Evolutionary conservation across 768 basidiomycete genomes (phyloP).

Genomic region (Lepiota subincarnata): DNA sequence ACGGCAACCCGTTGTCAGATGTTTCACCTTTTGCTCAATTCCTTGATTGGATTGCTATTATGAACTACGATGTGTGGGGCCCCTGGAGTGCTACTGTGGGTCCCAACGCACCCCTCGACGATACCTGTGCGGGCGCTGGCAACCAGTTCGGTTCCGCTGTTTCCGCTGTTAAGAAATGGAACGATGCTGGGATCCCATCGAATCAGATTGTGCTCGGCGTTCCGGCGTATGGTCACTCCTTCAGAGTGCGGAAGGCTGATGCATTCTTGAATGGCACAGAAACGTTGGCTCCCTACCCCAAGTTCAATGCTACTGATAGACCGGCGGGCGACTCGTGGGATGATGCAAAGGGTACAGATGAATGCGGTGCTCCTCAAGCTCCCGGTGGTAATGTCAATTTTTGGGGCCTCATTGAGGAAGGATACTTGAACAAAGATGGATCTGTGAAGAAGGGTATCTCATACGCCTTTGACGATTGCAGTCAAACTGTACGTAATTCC

Average conservation of each 20-base stretch:
- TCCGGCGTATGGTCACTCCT: slow-evolving; percentile 80
- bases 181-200: slow-evolving; percentile 68
- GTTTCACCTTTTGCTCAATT: slow-evolving; percentile 71
- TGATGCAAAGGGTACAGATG: slow-evolving; percentile 44
- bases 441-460: slow-evolving; percentile 44
- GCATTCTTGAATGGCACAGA: slow-evolving; percentile 41
- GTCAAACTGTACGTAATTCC: slow-evolving; percentile 55
- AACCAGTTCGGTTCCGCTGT: slow-evolving; percentile 72
- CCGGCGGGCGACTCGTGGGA: slow-evolving; percentile 67
- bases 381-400: slow-evolving; percentile 58
- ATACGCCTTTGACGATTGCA: slow-evolving; percentile 60
- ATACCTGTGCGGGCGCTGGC: slow-evolving; percentile 60
- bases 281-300: slow-evolving; percentile 45
- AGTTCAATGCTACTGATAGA: slow-evolving; percentile 45
- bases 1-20: slow-evolving; percentile 56
- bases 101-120: slow-evolving; percentile 85
- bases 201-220: slow-evolving; percentile 75
- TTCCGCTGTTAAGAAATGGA: slow-evolving; percentile 71
- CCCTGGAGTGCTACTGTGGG: slow-evolving; percentile 64
- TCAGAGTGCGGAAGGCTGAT: slow-evolving; percentile 39
- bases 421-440: slow-evolving; percentile 50
- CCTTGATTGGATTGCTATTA: slow-evolving; percentile 50
- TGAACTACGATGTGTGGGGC: slow-evolving; percentile 74
- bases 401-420: slow-evolving; percentile 57
- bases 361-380: slow-evolving; percentile 48